phyloP scores from a whole-genome alignment of 2,329 filamentous ascomycete genomes.

The Bertia moriformis region DNA sequence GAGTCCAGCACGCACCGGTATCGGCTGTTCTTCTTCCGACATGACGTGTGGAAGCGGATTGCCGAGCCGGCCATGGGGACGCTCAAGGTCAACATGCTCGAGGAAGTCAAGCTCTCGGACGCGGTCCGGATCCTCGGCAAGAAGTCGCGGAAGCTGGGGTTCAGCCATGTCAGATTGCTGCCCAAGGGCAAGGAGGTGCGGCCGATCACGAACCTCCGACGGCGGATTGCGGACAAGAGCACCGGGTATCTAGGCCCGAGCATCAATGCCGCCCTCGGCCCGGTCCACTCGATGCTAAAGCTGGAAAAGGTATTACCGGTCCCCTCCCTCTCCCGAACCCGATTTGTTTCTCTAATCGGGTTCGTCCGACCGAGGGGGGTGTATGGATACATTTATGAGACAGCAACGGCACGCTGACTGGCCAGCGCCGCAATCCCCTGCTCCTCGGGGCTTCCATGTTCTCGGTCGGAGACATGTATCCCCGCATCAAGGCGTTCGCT shows the following conservation, averaged over 20 bases:
- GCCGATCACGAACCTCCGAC: slow-evolving; percentile 47
- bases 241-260: slow-evolving; percentile 31
- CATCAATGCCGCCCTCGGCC: slow-evolving; percentile 44
- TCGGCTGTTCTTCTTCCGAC: slow-evolving; percentile 53
- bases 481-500: neutral
- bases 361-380: no score
- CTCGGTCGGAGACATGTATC: neutral
- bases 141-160: slow-evolving; percentile 36
- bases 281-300: slow-evolving; percentile 43
- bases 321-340: no score
- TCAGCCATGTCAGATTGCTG: slow-evolving; percentile 43
- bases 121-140: slow-evolving; percentile 24
- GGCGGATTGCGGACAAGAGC: slow-evolving; percentile 17
- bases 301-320: slow-evolving; percentile 45
- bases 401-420: no score
- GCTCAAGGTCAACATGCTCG: slow-evolving; percentile 40
- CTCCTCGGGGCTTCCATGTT: neutral
- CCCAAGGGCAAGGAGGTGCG: slow-evolving; percentile 44
- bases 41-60: slow-evolving; percentile 48
- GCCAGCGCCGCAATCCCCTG: slow-evolving; percentile 1
- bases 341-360: no score
- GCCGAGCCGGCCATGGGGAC: slow-evolving; percentile 34
- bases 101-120: slow-evolving; percentile 17
- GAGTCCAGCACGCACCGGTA: slow-evolving; percentile 48
- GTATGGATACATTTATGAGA: no score